Base-by-base conservation (phyloP, 805 yeast genomes). In the Wilhelminamyces savonicus region DNA sequence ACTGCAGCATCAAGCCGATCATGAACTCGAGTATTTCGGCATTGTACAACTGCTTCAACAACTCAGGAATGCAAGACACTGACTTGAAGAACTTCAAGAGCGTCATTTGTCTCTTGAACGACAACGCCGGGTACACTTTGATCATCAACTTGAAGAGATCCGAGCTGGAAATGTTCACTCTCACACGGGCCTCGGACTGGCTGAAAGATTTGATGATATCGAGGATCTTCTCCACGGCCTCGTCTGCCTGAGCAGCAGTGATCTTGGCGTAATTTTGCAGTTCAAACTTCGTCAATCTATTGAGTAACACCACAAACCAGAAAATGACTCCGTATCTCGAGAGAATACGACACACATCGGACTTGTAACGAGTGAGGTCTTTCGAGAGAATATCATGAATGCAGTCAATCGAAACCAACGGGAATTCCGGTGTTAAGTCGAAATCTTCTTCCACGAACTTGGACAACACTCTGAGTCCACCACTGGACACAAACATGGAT, bases 391-490 rank as follows among this genome's bases (percentile, higher is more conserved):
- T 48, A 16, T 42, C 52, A 32, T 54, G 52, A 12, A 66, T 51
- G 21, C 59, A 48, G 13, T 63, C 59, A 14, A 66, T 53, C 3
- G 67, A 45, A 12, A 56, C 59, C 7, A 56, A 30, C 2, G 70
- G 59, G 32, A 66, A 54, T 12, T 50, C 54, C 0, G 67, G 70
- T 3, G 55, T 44, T 1, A 50, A 24, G 24, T 59, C 66, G 30
- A 59, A 58, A 35, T 69, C 73, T 31, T 64, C 73, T 32, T 68
- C 73, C 3, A 69, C 54, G 36, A 70, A 64, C 22, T 64, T 62
- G 1, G 68, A 44, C 18, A 70, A 47, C 3, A 69, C 59, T 18
- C 61, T 48, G 13, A 72, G 46, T 0, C 73, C 72, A 3, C 76
- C 76, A 29, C 65, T 52, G 3, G 71, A 61, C 4, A 69, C 55